Conservation (phyloP, 2,329 filamentous ascomycete genomes). For the Amauroascus niger region DNA sequence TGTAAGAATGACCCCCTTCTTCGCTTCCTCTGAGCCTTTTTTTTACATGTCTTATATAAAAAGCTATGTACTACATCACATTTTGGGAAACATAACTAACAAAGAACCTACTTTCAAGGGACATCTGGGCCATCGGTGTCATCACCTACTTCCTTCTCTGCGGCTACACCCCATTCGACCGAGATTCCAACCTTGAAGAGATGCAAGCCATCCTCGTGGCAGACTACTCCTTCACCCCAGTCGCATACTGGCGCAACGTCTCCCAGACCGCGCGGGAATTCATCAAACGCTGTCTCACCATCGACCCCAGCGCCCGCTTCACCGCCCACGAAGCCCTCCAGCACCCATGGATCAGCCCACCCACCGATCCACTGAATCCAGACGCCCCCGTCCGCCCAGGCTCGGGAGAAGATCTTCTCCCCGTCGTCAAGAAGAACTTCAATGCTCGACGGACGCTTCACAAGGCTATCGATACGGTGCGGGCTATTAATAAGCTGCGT, state of each 20-base stretch:
- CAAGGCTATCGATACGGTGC: constrained; percentile 58
- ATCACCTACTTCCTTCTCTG: constrained; percentile 98
- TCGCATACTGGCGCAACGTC: constrained; percentile 94
- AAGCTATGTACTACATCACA: neutral
- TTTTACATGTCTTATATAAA: too few species aligned
- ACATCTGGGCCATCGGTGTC: constrained; percentile 96
- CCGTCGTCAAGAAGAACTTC: constrained; percentile 61
- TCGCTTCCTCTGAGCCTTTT: neutral
- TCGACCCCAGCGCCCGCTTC: constrained; percentile 78
- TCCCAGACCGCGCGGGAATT: constrained; percentile 80
- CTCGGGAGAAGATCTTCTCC: constrained; percentile 48
- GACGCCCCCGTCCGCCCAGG: constrained; percentile 25
- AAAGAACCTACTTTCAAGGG: constrained; percentile 38
- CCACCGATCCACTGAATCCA: constrained; percentile 38
- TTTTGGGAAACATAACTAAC: constrained; percentile 1
- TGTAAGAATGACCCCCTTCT: constrained; percentile 43
- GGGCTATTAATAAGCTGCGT: constrained; percentile 57
- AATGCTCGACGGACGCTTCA: constrained; percentile 56
- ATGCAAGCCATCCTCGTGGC: constrained; percentile 98
- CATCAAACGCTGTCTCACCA: constrained; percentile 81
- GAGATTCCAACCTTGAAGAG: constrained; percentile 94
- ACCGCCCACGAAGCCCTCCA: constrained; percentile 70
- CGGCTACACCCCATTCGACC: constrained; percentile 95
- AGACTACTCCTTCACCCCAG: constrained; percentile 88
- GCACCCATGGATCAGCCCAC: constrained; percentile 55